A percentile compares a stretch with the other conserved stretches of the same genome.
These are phyloP conservation scores for Nakazawaea peltata DNA, from an alignment of 805 yeast species.

Conservation along the genomic window DNA sequence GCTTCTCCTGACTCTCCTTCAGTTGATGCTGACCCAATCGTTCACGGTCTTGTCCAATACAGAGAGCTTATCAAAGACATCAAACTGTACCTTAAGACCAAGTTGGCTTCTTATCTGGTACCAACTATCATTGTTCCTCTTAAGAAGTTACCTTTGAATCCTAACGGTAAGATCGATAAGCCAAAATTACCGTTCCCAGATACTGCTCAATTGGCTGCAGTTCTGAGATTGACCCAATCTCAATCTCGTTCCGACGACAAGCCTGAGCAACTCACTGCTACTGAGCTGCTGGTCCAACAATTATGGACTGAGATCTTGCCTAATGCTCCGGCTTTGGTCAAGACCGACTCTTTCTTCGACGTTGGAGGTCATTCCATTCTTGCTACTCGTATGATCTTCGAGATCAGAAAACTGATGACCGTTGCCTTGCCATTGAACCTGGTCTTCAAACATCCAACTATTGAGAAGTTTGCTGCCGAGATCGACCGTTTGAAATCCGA, in stretches of 20 bases:
- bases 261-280: conserved; percentile 48
- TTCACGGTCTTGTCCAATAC: conserved; percentile 70
- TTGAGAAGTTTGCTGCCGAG: conserved; percentile 68
- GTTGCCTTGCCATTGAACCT: conserved; percentile 86
- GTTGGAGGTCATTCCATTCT: conserved; percentile 96
- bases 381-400: conserved; percentile 95
- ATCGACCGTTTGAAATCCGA: conserved; percentile 50
- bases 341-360: conserved; percentile 89
- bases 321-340: conserved; percentile 70
- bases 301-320: conserved; percentile 86
- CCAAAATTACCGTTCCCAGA: conserved; percentile 96
- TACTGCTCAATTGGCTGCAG: conserved; percentile 73
- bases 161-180: conserved; percentile 97
- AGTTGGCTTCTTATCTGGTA: conserved; percentile 88
- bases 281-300: conserved; percentile 65
- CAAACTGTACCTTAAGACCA: conserved; percentile 73
- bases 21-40: conserved; percentile 60
- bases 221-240: conserved; percentile 40
- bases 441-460: conserved; percentile 84
- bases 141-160: conserved; percentile 82
- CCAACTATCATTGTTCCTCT: conserved; percentile 90
- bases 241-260: conserved; percentile 20
- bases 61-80: conserved; percentile 73
- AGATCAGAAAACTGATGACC: conserved; percentile 67
- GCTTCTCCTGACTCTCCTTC: conserved; percentile 34